These are phyloP conservation scores for Capronia coronata DNA, from an alignment of 2,329 filamentous ascomycete genomes.

Conservation along the genomic window DNA sequence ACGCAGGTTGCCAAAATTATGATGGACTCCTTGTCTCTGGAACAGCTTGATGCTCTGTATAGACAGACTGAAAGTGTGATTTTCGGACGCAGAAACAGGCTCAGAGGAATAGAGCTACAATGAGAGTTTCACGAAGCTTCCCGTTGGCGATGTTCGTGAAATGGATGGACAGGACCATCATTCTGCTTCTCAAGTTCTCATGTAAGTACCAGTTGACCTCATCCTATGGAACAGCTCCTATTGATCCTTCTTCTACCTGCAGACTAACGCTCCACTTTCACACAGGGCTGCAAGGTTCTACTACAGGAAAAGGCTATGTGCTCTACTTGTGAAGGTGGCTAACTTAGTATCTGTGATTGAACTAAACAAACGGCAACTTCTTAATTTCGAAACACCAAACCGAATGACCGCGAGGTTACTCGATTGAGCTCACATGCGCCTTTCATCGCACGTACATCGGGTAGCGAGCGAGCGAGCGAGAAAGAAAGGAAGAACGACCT, in stretches of 20 bases:
- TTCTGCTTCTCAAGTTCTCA: background rate
- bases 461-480: too few species aligned
- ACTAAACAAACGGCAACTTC: too few species aligned
- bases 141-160: background rate
- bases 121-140: constrained; percentile 5
- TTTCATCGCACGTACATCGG: too few species aligned
- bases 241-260: background rate
- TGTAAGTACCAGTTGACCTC: constrained; percentile 2
- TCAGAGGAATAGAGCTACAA: constrained; percentile 20
- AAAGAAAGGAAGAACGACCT: too few species aligned
- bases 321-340: too few species aligned
- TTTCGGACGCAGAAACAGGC: constrained; percentile 51
- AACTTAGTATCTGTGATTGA: too few species aligned
- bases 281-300: too few species aligned
- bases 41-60: constrained; percentile 74
- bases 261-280: background rate
- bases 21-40: constrained; percentile 77
- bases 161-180: background rate
- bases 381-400: too few species aligned
- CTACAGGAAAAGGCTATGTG: too few species aligned
- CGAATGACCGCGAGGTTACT: too few species aligned
- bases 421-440: too few species aligned
- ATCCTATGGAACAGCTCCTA: constrained; percentile 2
- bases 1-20: constrained; percentile 83
- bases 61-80: constrained; percentile 74